Percentiles rank a stretch among this genome's conserved stretches.
Evolutionary conservation across 1,284 basidiomycete species (phyloP).

Genomic region (Ceratobasidium sp.): DNA sequence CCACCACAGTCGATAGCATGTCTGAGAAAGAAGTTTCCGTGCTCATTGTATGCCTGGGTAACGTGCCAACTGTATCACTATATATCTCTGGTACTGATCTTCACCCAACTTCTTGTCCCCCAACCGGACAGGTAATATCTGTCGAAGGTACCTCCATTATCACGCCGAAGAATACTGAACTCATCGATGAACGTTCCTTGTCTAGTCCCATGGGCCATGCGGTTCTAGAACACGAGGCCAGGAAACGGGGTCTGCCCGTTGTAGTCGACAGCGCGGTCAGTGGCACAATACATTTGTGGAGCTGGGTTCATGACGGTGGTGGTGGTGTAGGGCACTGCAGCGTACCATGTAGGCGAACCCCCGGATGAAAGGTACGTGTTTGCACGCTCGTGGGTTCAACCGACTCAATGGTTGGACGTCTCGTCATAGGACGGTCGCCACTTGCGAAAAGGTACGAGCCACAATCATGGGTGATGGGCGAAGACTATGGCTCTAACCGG

Average conservation of each 20-base stretch:
- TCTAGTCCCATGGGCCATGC: conserved; percentile 48
- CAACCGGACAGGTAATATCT: conserved; percentile 32
- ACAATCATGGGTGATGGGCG: neutral
- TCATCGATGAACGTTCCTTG: neutral
- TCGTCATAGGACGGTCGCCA: conserved; percentile 66
- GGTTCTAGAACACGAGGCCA: conserved; percentile 50
- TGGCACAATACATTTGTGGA: neutral
- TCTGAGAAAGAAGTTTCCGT: conserved; percentile 33
- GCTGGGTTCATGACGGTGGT: neutral
- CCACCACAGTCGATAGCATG: neutral
- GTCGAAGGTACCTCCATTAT: conserved; percentile 24
- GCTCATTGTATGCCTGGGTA: conserved; percentile 37
- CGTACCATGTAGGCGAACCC: conserved; percentile 77
- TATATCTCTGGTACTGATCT: neutral
- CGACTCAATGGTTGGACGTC: neutral
- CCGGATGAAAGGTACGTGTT: conserved; percentile 75
- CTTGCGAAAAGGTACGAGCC: conserved; percentile 69
- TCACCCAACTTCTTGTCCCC: too few relatives aligned
- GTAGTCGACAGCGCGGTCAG: conserved; percentile 51
- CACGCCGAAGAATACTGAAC: neutral
- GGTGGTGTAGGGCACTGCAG: conserved; percentile 67
- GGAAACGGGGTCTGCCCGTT: conserved; percentile 46
- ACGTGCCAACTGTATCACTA: neutral
- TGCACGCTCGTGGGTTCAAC: neutral
- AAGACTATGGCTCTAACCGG: neutral